Conservation (phyloP, 139 green algal genomes). For the Trebouxia sp. region DNA sequence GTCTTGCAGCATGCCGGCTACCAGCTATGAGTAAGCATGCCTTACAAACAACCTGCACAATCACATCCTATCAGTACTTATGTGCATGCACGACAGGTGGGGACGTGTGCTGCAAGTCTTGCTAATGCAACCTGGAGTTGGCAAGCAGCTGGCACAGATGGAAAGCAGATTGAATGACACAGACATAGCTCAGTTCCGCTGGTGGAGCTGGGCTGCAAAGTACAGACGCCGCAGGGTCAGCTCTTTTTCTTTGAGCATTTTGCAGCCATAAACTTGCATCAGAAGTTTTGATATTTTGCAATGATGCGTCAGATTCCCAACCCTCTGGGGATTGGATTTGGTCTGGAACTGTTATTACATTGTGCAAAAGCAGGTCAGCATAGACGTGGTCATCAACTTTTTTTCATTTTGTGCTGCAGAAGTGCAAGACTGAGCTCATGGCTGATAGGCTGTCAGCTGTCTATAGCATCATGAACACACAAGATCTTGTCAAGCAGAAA, state of each 20-base stretch:
- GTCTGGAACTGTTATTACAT: too few relatives aligned
- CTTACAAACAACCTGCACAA: neutral
- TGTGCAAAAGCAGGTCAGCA: too few relatives aligned
- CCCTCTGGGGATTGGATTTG: too few relatives aligned
- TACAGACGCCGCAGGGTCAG: neutral
- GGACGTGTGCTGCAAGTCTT: neutral
- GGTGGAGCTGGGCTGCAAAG: slow-evolving; percentile 18
- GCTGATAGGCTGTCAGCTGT: neutral
- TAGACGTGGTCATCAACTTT: too few relatives aligned
- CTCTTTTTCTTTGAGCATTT: neutral
- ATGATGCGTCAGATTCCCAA: too few relatives aligned
- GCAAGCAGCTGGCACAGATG: slow-evolving; percentile 1
- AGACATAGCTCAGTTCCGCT: slow-evolving; percentile 21
- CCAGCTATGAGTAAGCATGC: too few relatives aligned
- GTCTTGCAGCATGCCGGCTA: too few relatives aligned
- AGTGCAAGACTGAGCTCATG: neutral
- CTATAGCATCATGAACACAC: neutral
- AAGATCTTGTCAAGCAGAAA: slow-evolving; percentile 24
- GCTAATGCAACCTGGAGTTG: neutral
- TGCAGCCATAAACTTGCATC: neutral
- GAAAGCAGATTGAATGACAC: neutral
- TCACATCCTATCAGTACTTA: too few relatives aligned
- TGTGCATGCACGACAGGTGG: too few relatives aligned
- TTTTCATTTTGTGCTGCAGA: too few relatives aligned
- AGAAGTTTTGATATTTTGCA: neutral